Conservation (phyloP, 129 eudicot genomes). For the Artemisia tridentata region DNA sequence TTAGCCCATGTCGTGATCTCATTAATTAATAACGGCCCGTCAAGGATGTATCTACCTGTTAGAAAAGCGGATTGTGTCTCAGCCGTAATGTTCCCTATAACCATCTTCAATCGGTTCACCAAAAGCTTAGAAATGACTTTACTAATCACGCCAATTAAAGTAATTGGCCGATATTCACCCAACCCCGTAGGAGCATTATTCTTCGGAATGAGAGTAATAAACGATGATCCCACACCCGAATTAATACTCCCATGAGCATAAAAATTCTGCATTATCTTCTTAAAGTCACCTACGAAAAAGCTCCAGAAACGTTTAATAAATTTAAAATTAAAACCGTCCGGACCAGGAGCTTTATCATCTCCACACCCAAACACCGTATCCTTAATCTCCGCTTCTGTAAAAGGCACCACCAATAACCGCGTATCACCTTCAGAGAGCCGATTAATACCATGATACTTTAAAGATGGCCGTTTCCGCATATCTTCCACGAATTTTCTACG, state of each 20-base stretch:
- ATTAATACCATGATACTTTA: neutral
- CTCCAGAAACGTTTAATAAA: neutral
- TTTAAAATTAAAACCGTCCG: neutral
- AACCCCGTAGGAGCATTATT: neutral
- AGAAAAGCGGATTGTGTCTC: neutral
- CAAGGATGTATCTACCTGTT: neutral
- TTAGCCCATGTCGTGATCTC: neutral
- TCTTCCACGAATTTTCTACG: neutral
- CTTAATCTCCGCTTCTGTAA: neutral
- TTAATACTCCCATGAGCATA: neutral
- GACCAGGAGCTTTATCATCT: neutral
- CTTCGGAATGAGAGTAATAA: neutral
- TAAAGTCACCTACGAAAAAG: neutral
- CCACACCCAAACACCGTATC: neutral
- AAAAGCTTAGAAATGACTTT: neutral
- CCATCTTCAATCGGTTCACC: neutral
- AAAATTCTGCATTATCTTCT: neutral
- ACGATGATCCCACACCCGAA: neutral
- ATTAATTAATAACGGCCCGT: neutral
- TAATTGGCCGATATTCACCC: neutral
- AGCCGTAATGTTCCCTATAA: neutral
- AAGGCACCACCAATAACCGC: neutral
- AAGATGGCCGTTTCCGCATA: neutral
- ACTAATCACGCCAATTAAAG: neutral
- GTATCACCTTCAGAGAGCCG: neutral